Evolutionary conservation across 441 rosid genomes (phyloP).

Genomic region (Omphalea diandra): DNA sequence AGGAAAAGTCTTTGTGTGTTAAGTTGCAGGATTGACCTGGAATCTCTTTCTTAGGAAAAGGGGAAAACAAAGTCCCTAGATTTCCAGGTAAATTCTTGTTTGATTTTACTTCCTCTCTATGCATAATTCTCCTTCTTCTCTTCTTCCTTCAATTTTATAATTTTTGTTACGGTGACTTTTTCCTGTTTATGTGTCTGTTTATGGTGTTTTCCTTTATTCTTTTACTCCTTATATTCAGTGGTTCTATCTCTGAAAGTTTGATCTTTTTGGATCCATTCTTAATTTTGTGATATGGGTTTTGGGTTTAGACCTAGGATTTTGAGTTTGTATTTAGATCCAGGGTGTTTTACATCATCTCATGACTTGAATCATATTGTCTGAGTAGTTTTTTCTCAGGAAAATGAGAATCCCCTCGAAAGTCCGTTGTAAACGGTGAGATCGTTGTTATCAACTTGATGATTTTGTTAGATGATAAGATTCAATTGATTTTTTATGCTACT

Average conservation of each 20-base stretch:
- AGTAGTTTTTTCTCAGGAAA: not conserved
- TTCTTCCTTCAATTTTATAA: not conserved
- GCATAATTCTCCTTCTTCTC: not conserved
- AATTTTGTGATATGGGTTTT: constrained; percentile 14
- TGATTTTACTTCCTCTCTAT: not conserved
- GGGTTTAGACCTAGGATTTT: not conserved
- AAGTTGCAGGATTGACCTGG: constrained; percentile 13
- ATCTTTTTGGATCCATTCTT: not conserved
- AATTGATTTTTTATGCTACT: not conserved
- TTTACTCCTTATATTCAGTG: not conserved
- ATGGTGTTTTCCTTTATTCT: not conserved
- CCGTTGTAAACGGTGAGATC: constrained; percentile 21
- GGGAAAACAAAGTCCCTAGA: not conserved
- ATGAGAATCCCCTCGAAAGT: not conserved
- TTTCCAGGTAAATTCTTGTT: constrained; percentile 17
- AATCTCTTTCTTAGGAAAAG: not conserved
- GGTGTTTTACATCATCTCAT: constrained; percentile 15
- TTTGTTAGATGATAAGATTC: constrained; percentile 11
- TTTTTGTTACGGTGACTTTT: not conserved
- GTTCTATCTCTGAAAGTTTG: not conserved
- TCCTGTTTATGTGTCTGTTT: not conserved
- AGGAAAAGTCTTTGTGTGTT: not conserved
- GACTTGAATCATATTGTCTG: constrained; percentile 12
- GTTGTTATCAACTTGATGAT: constrained; percentile 22
- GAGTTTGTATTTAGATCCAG: constrained; percentile 22